phyloP scores from a whole-genome alignment of 2,329 filamentous ascomycete species.

The Beauveria caledonica region DNA sequence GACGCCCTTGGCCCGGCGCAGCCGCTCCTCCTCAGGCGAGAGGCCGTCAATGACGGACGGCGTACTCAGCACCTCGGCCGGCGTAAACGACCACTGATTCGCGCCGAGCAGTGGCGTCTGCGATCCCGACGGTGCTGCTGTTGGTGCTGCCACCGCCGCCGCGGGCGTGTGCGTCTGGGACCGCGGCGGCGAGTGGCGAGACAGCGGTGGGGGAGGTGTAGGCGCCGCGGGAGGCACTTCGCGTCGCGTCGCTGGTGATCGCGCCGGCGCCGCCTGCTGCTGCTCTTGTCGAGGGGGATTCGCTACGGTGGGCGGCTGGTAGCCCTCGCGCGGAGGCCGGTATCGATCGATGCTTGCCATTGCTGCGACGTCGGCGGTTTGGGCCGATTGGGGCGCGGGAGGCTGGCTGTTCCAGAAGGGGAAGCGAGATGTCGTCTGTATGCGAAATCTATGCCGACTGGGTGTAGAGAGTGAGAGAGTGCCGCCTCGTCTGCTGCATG shows the following conservation, averaged over 20 bases:
- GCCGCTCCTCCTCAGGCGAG: slow-evolving; percentile 65
- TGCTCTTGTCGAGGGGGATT: slow-evolving; percentile 23
- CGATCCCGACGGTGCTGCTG: slow-evolving; percentile 25
- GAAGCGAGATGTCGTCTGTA: no score
- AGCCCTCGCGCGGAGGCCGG: slow-evolving; percentile 47
- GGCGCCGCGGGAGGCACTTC: slow-evolving; percentile 54
- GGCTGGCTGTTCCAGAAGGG: background rate
- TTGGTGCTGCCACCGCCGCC: no score
- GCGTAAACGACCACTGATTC: slow-evolving; percentile 82
- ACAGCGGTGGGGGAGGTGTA: slow-evolving; percentile 49
- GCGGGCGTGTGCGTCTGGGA: slow-evolving; percentile 37
- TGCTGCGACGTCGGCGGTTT: background rate
- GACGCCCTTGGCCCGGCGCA: slow-evolving; percentile 79
- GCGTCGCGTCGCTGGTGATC: slow-evolving; percentile 42
- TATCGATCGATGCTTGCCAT: slow-evolving; percentile 57
- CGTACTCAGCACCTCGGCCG: slow-evolving; percentile 71
- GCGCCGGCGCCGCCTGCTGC: background rate
- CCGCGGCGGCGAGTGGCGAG: slow-evolving; percentile 47
- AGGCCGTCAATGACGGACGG: slow-evolving; percentile 83
- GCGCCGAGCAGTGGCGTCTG: slow-evolving; percentile 29
- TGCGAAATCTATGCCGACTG: background rate
- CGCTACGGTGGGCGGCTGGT: slow-evolving; percentile 39
- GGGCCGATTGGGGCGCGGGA: background rate
- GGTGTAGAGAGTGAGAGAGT: background rate
- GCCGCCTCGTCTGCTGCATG: background rate